A percentile compares a stretch with the other conserved stretches of the same genome.
phyloP scores from a whole-genome alignment of 768 basidiomycete species.

The Psilocybe sp. region DNA sequence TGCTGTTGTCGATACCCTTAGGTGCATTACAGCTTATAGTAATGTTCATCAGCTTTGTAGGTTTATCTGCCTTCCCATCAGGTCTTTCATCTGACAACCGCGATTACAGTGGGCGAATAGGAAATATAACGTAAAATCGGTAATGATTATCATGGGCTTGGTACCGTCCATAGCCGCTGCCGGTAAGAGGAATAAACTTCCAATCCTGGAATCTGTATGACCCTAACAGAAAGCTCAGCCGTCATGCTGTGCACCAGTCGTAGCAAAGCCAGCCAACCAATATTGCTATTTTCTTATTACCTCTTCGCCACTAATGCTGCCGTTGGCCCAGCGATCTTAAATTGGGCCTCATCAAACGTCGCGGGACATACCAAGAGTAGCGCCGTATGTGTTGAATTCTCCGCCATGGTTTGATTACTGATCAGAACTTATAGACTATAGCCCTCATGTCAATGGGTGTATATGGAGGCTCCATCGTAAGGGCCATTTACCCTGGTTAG shows the following conservation, averaged over 20 bases:
- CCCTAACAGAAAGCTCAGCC: constrained; percentile 10
- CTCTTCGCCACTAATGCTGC: constrained; percentile 20
- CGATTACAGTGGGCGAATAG: constrained; percentile 22
- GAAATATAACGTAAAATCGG: constrained; percentile 23
- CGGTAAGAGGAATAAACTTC: constrained; percentile 8
- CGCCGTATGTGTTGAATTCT: constrained; percentile 4
- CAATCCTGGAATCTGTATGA: background rate
- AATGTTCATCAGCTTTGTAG: constrained; percentile 25
- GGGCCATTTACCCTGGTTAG: background rate
- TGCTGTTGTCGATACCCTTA: constrained; percentile 28
- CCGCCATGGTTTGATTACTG: background rate
- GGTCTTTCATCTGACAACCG: background rate
- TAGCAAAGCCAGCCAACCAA: constrained; percentile 19
- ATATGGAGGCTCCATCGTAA: constrained; percentile 8
- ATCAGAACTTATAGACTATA: constrained; percentile 2
- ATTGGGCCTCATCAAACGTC: constrained; percentile 33
- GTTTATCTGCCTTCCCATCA: constrained; percentile 1
- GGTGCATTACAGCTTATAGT: constrained; percentile 25
- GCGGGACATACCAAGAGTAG: constrained; percentile 24
- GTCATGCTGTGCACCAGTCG: constrained; percentile 24
- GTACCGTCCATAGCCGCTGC: constrained; percentile 21
- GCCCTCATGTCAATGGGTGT: constrained; percentile 10
- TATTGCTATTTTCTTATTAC: constrained; percentile 29
- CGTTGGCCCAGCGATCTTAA: constrained; percentile 22
- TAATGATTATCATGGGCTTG: constrained; percentile 19